A percentile compares a stretch with the other conserved stretches of the same genome.
Conservation (phyloP, 495 filamentous ascomycete species). For the Penicillium desertorum region DNA sequence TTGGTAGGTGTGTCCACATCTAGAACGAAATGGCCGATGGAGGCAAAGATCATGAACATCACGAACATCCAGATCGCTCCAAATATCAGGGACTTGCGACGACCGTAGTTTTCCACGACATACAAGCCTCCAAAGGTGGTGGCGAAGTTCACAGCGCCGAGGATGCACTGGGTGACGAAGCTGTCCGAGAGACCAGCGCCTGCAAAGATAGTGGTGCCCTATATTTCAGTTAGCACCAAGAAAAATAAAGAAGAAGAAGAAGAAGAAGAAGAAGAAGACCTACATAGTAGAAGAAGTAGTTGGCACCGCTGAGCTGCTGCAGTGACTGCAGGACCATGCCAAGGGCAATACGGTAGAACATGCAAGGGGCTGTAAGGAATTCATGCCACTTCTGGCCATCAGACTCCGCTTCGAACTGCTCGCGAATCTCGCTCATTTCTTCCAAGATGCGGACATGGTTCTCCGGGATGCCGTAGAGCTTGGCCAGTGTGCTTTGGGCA, state of each 20-base stretch:
- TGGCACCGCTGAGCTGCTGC: conserved; percentile 68
- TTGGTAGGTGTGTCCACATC: conserved; percentile 53
- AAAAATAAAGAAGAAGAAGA: conserved; percentile 10
- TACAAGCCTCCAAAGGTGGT: conserved; percentile 71
- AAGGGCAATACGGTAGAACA: conserved; percentile 68
- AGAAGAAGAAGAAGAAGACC: conserved; percentile 34
- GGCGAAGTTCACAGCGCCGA: conserved; percentile 70
- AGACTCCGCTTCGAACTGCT: conserved; percentile 57
- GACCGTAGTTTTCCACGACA: conserved; percentile 68
- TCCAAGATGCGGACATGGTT: conserved; percentile 61
- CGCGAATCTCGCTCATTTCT: conserved; percentile 65
- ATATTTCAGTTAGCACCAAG: conserved; percentile 30
- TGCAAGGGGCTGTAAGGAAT: conserved; percentile 67
- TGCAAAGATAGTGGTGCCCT: conserved; percentile 71
- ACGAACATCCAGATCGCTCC: conserved; percentile 68
- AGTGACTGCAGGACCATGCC: conserved; percentile 68
- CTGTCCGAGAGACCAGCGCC: conserved; percentile 67
- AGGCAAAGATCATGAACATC: conserved; percentile 70
- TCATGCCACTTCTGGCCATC: conserved; percentile 63
- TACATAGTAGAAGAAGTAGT: conserved; percentile 80
- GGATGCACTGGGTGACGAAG: conserved; percentile 71
- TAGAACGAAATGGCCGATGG: conserved; percentile 63
- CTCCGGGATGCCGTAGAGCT: conserved; percentile 67
- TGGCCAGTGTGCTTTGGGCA: conserved; percentile 64
- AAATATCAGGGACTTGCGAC: conserved; percentile 63